A percentile compares a stretch with the other conserved stretches of the same genome.
phyloP scores from a whole-genome alignment of 345 rosid species.

The Odontarrhena argentea region DNA sequence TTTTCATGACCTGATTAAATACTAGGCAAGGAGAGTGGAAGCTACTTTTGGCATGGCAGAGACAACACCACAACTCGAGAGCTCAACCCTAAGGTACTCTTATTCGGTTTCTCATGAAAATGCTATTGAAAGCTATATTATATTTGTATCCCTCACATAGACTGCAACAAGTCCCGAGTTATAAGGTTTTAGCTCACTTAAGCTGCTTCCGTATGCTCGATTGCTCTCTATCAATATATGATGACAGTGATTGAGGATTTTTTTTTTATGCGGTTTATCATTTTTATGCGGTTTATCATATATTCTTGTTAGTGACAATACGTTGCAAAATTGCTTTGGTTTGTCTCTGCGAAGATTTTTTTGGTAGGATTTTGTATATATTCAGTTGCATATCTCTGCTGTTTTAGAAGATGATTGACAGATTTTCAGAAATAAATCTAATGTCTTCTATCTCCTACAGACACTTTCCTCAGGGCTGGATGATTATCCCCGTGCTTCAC shows the following conservation, averaged over 20 bases:
- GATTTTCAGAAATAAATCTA: conserved; percentile 5
- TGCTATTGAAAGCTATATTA: conserved; percentile 10
- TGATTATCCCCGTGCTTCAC: conserved; percentile 98
- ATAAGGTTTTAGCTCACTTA: conserved; percentile 7
- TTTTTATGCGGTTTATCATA: not conserved
- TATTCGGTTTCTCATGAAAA: conserved; percentile 27
- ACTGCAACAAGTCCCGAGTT: conserved; percentile 3
- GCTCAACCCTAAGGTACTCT: conserved; percentile 86
- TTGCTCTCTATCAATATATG: conserved; percentile 1
- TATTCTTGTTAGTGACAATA: not conserved
- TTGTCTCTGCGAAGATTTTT: not conserved
- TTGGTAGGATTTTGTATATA: conserved; percentile 14
- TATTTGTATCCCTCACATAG: not conserved
- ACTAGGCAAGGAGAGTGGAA: conserved; percentile 71
- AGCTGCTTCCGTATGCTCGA: conserved; percentile 16
- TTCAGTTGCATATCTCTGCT: conserved; percentile 3
- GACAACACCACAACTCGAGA: conserved; percentile 67
- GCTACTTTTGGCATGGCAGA: conserved; percentile 98
- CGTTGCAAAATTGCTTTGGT: not conserved
- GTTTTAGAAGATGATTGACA: conserved; percentile 11
- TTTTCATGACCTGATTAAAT: conserved; percentile 15
- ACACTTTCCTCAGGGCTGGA: conserved; percentile 80
- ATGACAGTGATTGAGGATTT: conserved; percentile 2
- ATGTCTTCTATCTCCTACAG: conserved; percentile 28
- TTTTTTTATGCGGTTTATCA: not conserved